A percentile compares a stretch with the other conserved stretches of the same genome.
Evolutionary conservation across 202 grass and related monocot species (phyloP).

Genomic region (Schoenoplectus tabernaemontani): DNA sequence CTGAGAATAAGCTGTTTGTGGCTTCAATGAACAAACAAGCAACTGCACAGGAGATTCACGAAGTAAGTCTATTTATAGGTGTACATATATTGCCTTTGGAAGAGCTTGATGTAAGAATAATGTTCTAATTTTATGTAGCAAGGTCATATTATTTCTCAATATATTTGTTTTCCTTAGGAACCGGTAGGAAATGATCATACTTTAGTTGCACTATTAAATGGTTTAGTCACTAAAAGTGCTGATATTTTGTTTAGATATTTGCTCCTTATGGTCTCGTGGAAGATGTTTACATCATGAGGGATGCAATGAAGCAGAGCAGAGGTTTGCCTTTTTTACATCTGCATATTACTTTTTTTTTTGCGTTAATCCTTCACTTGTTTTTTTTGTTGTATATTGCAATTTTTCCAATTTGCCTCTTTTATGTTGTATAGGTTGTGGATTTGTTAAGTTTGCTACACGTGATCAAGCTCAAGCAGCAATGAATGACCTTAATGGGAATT

Average conservation of each 20-base stretch:
- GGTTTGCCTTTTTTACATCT: conserved; percentile 39
- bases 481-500: conserved; percentile 75
- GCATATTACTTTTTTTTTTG: not conserved
- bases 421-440: conserved; percentile 61
- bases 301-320: conserved; percentile 71
- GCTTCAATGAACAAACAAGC: conserved; percentile 93
- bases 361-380: not conserved
- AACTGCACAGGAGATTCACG: conserved; percentile 79
- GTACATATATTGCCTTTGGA: not conserved
- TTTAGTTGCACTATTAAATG: not conserved
- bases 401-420: not conserved
- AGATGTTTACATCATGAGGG: conserved; percentile 99
- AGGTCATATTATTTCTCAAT: not conserved
- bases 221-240: conserved; percentile 7
- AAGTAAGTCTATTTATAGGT: conserved; percentile 36
- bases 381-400: conserved; percentile 22
- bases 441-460: conserved; percentile 91
- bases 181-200: not conserved
- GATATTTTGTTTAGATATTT: conserved; percentile 72
- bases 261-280: conserved; percentile 82
- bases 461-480: conserved; percentile 70
- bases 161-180: conserved; percentile 1
- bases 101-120: not conserved
- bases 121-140: not conserved
- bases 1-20: conserved; percentile 92